Evolutionary conservation across 2,329 filamentous ascomycete species (phyloP).

Genomic region (Talaromyces sp.): DNA sequence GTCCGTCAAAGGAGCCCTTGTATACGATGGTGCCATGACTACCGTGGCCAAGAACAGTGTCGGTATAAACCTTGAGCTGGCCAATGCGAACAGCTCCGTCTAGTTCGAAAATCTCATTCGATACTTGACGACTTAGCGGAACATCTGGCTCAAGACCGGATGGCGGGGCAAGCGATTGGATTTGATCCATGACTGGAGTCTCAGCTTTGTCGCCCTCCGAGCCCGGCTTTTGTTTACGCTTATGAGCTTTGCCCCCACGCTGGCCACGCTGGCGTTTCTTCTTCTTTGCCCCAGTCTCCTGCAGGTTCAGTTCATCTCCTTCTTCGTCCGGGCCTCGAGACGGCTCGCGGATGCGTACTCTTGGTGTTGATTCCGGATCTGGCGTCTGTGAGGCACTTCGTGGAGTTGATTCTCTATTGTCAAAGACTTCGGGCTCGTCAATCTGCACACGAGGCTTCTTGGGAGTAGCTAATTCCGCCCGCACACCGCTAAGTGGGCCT

Average conservation of each 20-base stretch:
- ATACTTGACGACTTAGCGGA: conserved; percentile 50
- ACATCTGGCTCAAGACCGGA: conserved; percentile 59
- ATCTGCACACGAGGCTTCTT: conserved; percentile 8
- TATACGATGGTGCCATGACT: conserved; percentile 98
- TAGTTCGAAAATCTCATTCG: conserved; percentile 51
- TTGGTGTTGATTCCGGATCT: conserved; percentile 24
- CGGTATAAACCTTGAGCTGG: conserved; percentile 56
- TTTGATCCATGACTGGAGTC: conserved; percentile 51
- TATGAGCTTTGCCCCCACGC: conserved; percentile 66
- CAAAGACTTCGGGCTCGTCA: conserved; percentile 29
- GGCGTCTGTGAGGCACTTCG: conserved; percentile 15
- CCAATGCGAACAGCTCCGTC: conserved; percentile 61
- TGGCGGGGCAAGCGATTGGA: conserved; percentile 40
- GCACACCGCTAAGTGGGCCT: conserved; percentile 15
- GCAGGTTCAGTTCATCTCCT: conserved; percentile 23
- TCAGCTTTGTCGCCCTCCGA: conserved; percentile 52
- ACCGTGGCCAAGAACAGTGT: conserved; percentile 64
- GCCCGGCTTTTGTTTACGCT: conserved; percentile 49
- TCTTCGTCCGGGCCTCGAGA: conserved; percentile 29
- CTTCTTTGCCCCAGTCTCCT: conserved; percentile 50
- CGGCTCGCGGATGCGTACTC: conserved; percentile 38
- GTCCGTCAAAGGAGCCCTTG: conserved; percentile 87
- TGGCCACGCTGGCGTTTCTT: conserved; percentile 66
- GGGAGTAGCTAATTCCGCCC: conserved; percentile 7
- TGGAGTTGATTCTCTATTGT: conserved; percentile 27